Evolutionary conservation across 768 basidiomycete species (phyloP).

Genomic region (Myochromella boudieri): DNA sequence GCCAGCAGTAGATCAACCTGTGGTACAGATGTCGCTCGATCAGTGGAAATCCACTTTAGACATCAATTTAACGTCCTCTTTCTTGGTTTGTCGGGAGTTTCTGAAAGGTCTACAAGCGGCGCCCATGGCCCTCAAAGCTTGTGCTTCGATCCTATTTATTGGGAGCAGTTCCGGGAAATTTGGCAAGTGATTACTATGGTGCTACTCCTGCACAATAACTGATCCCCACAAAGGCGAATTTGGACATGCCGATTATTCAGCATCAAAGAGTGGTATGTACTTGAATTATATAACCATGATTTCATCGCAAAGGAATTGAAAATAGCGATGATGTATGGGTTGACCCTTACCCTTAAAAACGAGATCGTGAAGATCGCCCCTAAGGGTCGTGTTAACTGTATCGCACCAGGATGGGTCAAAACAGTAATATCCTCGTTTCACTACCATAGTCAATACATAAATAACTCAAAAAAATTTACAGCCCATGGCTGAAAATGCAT

Average conservation of each 20-base stretch:
- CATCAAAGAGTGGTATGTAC: conserved; percentile 62
- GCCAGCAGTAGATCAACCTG: conserved; percentile 40
- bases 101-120: conserved; percentile 43
- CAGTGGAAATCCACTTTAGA: conserved; percentile 65
- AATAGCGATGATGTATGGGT: conserved; percentile 70
- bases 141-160: conserved; percentile 62
- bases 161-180: conserved; percentile 75
- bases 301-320: neutral
- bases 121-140: conserved; percentile 42
- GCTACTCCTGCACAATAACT: neutral
- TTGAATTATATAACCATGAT: too few species aligned
- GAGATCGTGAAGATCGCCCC: conserved; percentile 80
- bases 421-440: conserved; percentile 34
- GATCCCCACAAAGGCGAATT: conserved; percentile 41
- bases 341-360: conserved; percentile 70
- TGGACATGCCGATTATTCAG: conserved; percentile 65
- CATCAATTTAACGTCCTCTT: conserved; percentile 65
- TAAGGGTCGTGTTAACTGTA: conserved; percentile 64
- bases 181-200: conserved; percentile 33
- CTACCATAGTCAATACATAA: neutral
- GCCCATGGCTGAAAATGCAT: conserved; percentile 56
- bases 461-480: conserved; percentile 8
- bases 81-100: conserved; percentile 67
- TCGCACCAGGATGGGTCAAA: conserved; percentile 68
- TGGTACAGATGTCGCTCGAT: conserved; percentile 58